phyloP scores from a whole-genome alignment of 805 yeast genomes.

The Jamesozyma piceae region DNA sequence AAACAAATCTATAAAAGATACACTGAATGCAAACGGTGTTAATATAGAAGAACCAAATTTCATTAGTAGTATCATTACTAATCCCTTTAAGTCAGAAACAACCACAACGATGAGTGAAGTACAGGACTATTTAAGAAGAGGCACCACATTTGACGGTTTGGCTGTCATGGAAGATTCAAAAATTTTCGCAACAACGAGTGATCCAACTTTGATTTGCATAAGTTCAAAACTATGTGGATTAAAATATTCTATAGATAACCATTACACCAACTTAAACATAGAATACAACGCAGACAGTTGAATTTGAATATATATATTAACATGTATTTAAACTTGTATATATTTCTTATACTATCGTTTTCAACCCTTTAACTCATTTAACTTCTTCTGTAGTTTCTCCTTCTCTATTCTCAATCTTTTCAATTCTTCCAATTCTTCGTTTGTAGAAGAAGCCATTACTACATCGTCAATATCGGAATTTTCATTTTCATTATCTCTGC shows the following conservation, averaged over 20 bases:
- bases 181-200: slow-evolving; percentile 52
- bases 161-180: slow-evolving; percentile 56
- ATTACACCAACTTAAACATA: slow-evolving; percentile 3
- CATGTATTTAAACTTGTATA: not conserved
- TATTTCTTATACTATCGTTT: not conserved
- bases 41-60: slow-evolving; percentile 25
- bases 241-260: slow-evolving; percentile 27
- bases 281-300: not conserved
- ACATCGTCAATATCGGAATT: slow-evolving; percentile 19
- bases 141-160: slow-evolving; percentile 46
- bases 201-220: slow-evolving; percentile 54
- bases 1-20: slow-evolving; percentile 30
- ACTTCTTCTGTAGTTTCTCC: slow-evolving; percentile 11
- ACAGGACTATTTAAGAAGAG: slow-evolving; percentile 50
- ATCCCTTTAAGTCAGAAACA: slow-evolving; percentile 26
- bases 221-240: slow-evolving; percentile 55
- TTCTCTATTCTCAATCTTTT: slow-evolving; percentile 19
- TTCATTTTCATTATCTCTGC: not conserved
- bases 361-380: slow-evolving; percentile 3
- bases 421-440: slow-evolving; percentile 25
- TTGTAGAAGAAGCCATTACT: slow-evolving; percentile 26
- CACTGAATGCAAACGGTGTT: slow-evolving; percentile 33
- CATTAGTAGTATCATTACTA: slow-evolving; percentile 26
- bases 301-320: not conserved
- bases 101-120: slow-evolving; percentile 30